Evolutionary conservation across 108 stramenopile genomes (phyloP), one percentile per base, ranked within the genome.

Genomic region (Skeletonema tropicum): DNA sequence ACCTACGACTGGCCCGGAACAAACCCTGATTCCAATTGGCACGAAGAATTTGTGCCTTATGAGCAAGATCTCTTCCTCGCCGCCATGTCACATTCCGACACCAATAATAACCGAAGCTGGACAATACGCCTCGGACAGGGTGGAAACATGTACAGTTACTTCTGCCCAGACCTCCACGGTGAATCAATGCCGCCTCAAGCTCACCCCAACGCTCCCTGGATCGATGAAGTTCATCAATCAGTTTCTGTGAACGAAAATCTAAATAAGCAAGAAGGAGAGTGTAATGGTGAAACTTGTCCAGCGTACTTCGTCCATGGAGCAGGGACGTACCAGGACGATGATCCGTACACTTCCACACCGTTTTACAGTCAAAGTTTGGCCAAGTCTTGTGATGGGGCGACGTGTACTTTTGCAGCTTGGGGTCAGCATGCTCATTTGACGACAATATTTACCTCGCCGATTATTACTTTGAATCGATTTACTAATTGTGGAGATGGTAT

Each of bases 271-370:
- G 9, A 0, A 8, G 10, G 9, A 55, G 32, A 32, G 25, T 63
- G 63, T 31, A 21, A 41, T 36, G 19, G 48, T 5, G 11, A 62
- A 8, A 7, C 7, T 6, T 73, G 72, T 13, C 60, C 60, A 32
- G 13, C 63, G 6, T 52, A 77, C 25, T 77, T 66, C 62, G 29
- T 73, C 41, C 76, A 77, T 33, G 71, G 73, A 52, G 76, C 76
- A 4, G 76, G 76, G 10, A 55, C 48, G 9, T 77, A 77, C 46
- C 65, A 67, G 65, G 0, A n/a, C 2, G 76, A 77, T 36, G 13
- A 10, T 7, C 25, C 64, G 9, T 39, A 66, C 64, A 73, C 64
- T 33, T 21, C 2, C 3, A 15, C 6, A 2, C 68, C 68, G 12
- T 73, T 77, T 31, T 46, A 21, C 10, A 60, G 57, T 13, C 76